A percentile compares a stretch with the other conserved stretches of the same genome.
Conservation (phyloP, 768 basidiomycete species). For the Russula virescens region DNA sequence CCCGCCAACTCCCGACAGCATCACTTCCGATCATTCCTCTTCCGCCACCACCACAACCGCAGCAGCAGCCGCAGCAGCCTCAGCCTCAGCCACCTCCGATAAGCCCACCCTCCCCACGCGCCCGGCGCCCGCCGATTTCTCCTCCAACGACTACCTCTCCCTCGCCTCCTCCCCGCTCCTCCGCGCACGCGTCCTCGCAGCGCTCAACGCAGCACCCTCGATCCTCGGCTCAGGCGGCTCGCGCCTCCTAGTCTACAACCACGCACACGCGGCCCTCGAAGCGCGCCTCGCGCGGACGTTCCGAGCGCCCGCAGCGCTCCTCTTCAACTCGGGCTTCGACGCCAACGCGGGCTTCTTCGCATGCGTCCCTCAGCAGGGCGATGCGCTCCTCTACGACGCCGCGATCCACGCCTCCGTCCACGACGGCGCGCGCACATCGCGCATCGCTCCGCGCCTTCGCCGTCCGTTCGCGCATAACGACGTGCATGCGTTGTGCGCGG, state of each 20-base stretch:
- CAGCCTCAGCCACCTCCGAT: no score
- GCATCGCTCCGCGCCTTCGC: slow-evolving; percentile 28
- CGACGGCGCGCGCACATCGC: slow-evolving; percentile 65
- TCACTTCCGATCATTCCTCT: neutral
- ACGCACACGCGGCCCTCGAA: slow-evolving; percentile 67
- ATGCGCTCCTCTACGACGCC: slow-evolving; percentile 78
- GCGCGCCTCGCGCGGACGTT: slow-evolving; percentile 60
- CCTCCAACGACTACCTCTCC: slow-evolving; percentile 92
- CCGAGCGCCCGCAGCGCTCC: slow-evolving; percentile 53
- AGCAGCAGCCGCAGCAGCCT: no score
- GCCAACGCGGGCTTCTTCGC: slow-evolving; percentile 88
- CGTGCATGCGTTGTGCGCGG: slow-evolving; percentile 44
- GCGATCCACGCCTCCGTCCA: slow-evolving; percentile 89
- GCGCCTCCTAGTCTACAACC: slow-evolving; percentile 72
- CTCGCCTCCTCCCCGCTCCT: slow-evolving; percentile 56
- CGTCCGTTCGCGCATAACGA: slow-evolving; percentile 41
- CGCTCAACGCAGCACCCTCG: slow-evolving; percentile 42
- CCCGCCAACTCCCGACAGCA: neutral
- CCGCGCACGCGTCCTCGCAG: slow-evolving; percentile 51
- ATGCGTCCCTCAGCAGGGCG: slow-evolving; percentile 68
- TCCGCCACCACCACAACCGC: neutral
- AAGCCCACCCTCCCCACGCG: no score
- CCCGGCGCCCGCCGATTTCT: slow-evolving; percentile 50
- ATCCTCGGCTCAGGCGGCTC: slow-evolving; percentile 87
- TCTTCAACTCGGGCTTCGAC: slow-evolving; percentile 93